Conservation (phyloP, 2,329 filamentous ascomycete species). For the Neospermospora avenae region DNA sequence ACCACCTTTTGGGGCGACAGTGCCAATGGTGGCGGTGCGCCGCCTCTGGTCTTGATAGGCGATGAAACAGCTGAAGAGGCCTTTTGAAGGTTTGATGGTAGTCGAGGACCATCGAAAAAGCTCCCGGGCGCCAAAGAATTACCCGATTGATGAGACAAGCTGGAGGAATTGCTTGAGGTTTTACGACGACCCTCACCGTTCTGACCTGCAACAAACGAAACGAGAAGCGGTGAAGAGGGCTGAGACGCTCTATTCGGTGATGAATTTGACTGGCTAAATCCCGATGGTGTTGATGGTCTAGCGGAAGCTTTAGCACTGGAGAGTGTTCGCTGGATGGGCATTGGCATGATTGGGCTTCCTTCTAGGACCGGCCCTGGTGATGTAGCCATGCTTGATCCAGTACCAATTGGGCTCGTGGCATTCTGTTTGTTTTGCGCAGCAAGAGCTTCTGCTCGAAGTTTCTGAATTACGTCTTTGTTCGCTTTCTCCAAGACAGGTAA, state of each 20-base stretch:
- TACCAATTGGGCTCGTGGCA: slow-evolving; percentile 23
- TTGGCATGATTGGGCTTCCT: slow-evolving; percentile 78
- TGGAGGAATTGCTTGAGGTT: slow-evolving; percentile 85
- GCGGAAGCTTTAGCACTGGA: slow-evolving; percentile 77
- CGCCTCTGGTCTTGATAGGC: slow-evolving; percentile 53
- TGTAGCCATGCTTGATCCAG: slow-evolving; percentile 27
- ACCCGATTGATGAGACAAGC: slow-evolving; percentile 73
- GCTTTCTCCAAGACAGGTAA: slow-evolving; percentile 94
- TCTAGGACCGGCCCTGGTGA: slow-evolving; percentile 72
- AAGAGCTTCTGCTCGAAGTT: slow-evolving; percentile 86
- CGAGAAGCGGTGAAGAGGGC: slow-evolving; percentile 85
- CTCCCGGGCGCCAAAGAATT: slow-evolving; percentile 66
- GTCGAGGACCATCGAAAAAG: slow-evolving; percentile 69
- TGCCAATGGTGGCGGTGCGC: slow-evolving; percentile 45
- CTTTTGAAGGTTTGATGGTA: slow-evolving; percentile 57
- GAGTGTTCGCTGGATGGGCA: slow-evolving; percentile 75
- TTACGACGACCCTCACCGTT: slow-evolving; percentile 78
- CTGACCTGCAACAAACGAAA: slow-evolving; percentile 88
- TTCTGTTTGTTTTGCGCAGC: slow-evolving; percentile 55
- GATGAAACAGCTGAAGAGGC: slow-evolving; percentile 51
- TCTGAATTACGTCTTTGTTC: slow-evolving; percentile 98
- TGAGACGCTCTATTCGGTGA: slow-evolving; percentile 85
- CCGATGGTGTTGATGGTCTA: slow-evolving; percentile 82
- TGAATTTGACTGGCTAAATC: slow-evolving; percentile 73
- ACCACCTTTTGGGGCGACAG: slow-evolving; percentile 62